Evolutionary conservation across 2,329 filamentous ascomycete genomes (phyloP), one percentile per base, ranked within the genome.

Genomic region (Cercospora sojina): DNA sequence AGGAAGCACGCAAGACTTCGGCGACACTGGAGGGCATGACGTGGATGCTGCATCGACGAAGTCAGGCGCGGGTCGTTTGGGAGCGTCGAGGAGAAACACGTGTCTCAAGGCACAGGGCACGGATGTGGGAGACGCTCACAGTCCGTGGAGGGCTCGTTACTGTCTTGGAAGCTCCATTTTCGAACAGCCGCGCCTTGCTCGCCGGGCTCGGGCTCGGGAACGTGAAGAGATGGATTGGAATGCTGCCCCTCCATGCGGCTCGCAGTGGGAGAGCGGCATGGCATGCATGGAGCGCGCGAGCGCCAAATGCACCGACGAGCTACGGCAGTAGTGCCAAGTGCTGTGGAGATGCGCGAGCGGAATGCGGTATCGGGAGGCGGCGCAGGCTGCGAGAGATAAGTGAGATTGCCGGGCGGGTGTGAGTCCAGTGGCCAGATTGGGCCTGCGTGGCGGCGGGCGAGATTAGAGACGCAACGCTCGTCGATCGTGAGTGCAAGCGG

Each of bases 31-130:
- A 12, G 6, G 10, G 16, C 51, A 56, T 56, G 51, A 29, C 51
- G 51, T 56, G 43, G 43, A 7, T 20, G 43, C 43, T 25, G 43
- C 43, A 49, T 49, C 18, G 43, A 49, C 20, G 43, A n/a, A 41
- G 3, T 41, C 35, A 13, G 25, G 12, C 47, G 47, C 47, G 51
- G 51, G 23, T n/a, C 51, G 23, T 27, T 27, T 31, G 51, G 13
- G 27, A 55, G 51, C n/a, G 25, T 56, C 51, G 29, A 56, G 16
- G 51, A 32, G 51, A 56, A 56, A 56, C 47, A 51, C 51, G 51
- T 56, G 51, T 32, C 25, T 29, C 51, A 32, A 55, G 51, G 8
- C 23, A 27, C 51, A 13, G 51, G 23, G 27, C 23, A 27, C 23
- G 51, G 51, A 16, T 27, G 51, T n/a, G 27, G 51, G 13, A 55